Evolutionary conservation across 2,329 filamentous ascomycete genomes (phyloP).

Genomic region (Akanthomyces lecanii): DNA sequence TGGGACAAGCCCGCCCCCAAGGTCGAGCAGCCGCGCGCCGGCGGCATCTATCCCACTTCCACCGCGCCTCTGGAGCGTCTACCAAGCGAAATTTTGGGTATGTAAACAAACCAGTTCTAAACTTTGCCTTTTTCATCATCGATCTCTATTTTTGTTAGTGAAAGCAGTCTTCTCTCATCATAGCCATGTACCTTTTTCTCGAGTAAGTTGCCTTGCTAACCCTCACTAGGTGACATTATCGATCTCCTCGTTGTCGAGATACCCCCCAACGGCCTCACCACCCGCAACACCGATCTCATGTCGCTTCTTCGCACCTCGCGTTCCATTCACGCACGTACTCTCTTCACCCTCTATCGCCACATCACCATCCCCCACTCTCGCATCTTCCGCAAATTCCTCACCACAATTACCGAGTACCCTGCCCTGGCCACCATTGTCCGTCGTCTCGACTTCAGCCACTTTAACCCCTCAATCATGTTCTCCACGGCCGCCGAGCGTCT

Average conservation of each 20-base stretch:
- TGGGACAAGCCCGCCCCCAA: slow-evolving; percentile 44
- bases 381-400: slow-evolving; percentile 77
- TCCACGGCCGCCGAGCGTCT: slow-evolving; percentile 69
- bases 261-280: slow-evolving; percentile 65
- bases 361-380: slow-evolving; percentile 79
- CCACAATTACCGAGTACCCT: slow-evolving; percentile 62
- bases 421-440: slow-evolving; percentile 71
- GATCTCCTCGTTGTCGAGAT: slow-evolving; percentile 70
- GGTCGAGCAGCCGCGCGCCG: slow-evolving; percentile 28
- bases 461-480: slow-evolving; percentile 75
- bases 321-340: slow-evolving; percentile 66
- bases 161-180: too few species aligned
- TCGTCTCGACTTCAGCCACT: slow-evolving; percentile 79
- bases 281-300: slow-evolving; percentile 74
- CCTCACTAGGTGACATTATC: slow-evolving; percentile 61
- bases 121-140: background rate
- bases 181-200: background rate
- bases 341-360: slow-evolving; percentile 71
- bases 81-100: slow-evolving; percentile 68
- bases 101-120: slow-evolving; percentile 15
- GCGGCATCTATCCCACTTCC: slow-evolving; percentile 38
- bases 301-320: slow-evolving; percentile 73
- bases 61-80: slow-evolving; percentile 60
- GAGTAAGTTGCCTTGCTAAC: background rate
- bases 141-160: background rate